phyloP scores from a whole-genome alignment of 2,329 filamentous ascomycete genomes.

The Fusarium siculi region DNA sequence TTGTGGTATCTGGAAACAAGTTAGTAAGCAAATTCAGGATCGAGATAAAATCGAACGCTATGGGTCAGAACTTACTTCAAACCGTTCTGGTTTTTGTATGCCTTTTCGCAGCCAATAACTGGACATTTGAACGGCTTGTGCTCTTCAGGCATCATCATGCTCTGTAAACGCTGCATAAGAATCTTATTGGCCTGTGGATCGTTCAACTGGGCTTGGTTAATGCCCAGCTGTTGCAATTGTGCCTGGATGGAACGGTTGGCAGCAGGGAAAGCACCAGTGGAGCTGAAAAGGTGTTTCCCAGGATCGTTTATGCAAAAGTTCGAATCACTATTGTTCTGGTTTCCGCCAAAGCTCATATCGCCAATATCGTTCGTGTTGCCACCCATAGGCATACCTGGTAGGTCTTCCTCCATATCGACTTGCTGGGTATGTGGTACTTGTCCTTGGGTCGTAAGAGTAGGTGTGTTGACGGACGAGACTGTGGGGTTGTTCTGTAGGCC shows the following conservation, averaged over 20 bases:
- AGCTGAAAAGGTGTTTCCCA: conserved; percentile 91
- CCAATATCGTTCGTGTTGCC: conserved; percentile 64
- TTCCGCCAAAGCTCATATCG: conserved; percentile 64
- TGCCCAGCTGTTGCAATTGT: conserved; percentile 76
- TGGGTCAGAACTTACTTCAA: conserved; percentile 76
- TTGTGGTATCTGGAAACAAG: conserved; percentile 70
- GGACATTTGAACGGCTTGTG: conserved; percentile 98
- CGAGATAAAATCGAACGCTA: not conserved
- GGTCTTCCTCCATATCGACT: conserved; percentile 78
- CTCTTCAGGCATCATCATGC: conserved; percentile 81
- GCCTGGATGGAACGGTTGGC: conserved; percentile 73
- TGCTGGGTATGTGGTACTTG: conserved; percentile 70
- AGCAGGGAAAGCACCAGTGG: conserved; percentile 76
- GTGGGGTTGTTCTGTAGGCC: conserved; percentile 92
- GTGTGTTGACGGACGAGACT: conserved; percentile 96
- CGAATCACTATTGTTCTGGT: conserved; percentile 51
- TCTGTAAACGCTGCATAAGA: conserved; percentile 66
- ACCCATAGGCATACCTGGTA: conserved; percentile 71
- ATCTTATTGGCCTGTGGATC: conserved; percentile 77
- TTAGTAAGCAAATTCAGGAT: conserved; percentile 17
- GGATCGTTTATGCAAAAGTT: conserved; percentile 86
- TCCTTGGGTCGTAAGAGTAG: conserved; percentile 82
- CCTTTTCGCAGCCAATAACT: conserved; percentile 98
- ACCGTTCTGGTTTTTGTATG: conserved; percentile 99
- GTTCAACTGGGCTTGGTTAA: conserved; percentile 80